Base-by-base conservation (phyloP, 1,284 basidiomycete genomes). In the Ganoderma meredithae region DNA sequence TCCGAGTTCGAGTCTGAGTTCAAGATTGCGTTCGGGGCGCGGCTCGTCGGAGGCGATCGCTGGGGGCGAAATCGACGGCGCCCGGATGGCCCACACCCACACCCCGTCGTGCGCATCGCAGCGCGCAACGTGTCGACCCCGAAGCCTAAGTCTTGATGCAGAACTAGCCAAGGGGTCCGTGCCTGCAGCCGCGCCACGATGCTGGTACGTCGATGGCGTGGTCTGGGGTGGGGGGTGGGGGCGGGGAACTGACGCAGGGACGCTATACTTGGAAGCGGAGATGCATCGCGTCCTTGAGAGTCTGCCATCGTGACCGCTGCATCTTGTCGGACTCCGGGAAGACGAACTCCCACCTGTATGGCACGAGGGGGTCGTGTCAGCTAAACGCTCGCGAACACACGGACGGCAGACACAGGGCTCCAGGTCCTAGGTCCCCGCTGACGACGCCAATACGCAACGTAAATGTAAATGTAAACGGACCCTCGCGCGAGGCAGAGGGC, bases 321-420 rank as follows among this genome's bases (percentile, higher is more conserved):
- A 69, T 53, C 58, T 72, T 74, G 40, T 77, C 76, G 31, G 71
- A 71, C 56, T 77, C 75, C 9, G 75, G 74, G 70, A 78, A 78
- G 55, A 76, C 70, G 67, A 79, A 79, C 36, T 78, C 77, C 78
- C 78, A 79, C 64, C 78, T 79, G 67, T 31, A 59, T 60, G 44
- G 36, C 49, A 43, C 52, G 44, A 15, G 58, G 25, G n/a, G n/a
- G 39, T n/a, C 40, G 33, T 13, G 68, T 70, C 66, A 71, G 71
- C 53, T 25, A 33, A n/a, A 33, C 56, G 53, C 36, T 41, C 61
- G 22, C 19, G 55, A 39, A 58, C 3, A 15, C 3, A 27, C 9
- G 36, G 6, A 13, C 33, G 31, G 15, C 52, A 17, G n/a, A 22
- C 1, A 15, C 3, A 22, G 12, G 22, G 22, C 22, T 40, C 36